phyloP scores from a whole-genome alignment of 1,284 basidiomycete genomes.

The Cryptococcus depauperatus region DNA sequence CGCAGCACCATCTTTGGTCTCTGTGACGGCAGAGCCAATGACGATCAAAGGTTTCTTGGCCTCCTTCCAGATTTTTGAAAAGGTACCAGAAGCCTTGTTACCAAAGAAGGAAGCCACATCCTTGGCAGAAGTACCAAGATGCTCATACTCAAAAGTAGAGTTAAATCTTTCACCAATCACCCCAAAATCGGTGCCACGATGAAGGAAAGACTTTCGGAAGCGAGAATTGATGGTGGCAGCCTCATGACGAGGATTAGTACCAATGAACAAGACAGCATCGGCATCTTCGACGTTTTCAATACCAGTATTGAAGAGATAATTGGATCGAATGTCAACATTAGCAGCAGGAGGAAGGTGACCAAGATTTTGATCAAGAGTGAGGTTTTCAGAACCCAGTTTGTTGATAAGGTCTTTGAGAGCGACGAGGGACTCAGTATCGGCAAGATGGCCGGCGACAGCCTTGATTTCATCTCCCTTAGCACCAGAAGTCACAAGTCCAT shows the following conservation, averaged over 20 bases:
- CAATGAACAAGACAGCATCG: constrained; percentile 87
- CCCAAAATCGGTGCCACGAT: constrained; percentile 75
- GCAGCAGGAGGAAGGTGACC: constrained; percentile 63
- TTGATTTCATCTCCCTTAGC: constrained; percentile 94
- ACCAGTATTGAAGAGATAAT: constrained; percentile 95
- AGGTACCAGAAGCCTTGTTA: constrained; percentile 56
- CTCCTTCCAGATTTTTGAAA: constrained; percentile 77
- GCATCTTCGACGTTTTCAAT: constrained; percentile 87
- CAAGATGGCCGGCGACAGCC: constrained; percentile 84
- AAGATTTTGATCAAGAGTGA: constrained; percentile 65
- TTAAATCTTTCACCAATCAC: constrained; percentile 87
- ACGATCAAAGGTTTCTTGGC: constrained; percentile 94
- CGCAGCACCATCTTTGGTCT: constrained; percentile 77
- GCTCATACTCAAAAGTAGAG: constrained; percentile 87
- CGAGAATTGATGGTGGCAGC: constrained; percentile 96
- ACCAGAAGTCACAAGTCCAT: constrained; percentile 70
- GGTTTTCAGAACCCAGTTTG: constrained; percentile 91
- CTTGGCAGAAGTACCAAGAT: constrained; percentile 72
- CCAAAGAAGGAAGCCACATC: constrained; percentile 71
- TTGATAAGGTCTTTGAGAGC: constrained; percentile 92
- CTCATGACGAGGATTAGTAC: constrained; percentile 96
- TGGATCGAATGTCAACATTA: constrained; percentile 85
- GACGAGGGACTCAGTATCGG: constrained; percentile 89
- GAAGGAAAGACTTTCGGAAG: constrained; percentile 89
- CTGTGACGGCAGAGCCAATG: constrained; percentile 76